phyloP scores from a whole-genome alignment of 805 yeast species.

The Nakazawaea molendinolei region DNA sequence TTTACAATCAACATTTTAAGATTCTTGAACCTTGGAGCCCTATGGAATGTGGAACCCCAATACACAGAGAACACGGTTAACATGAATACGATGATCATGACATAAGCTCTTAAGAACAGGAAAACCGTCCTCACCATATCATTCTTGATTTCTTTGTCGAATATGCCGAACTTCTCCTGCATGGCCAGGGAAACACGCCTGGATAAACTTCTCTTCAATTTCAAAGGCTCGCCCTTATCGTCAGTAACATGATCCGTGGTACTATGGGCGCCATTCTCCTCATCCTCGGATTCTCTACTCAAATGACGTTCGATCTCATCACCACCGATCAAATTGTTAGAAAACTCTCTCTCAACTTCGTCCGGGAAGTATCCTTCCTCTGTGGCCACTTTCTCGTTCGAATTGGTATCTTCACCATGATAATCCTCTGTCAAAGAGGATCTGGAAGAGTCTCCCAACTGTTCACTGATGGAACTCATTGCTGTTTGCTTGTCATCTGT shows the following conservation, averaged over 20 bases:
- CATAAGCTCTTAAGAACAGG: slow-evolving; percentile 19
- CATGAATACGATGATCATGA: slow-evolving; percentile 27
- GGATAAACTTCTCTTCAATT: background rate
- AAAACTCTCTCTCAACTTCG: slow-evolving; percentile 1
- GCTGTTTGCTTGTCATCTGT: too few species aligned
- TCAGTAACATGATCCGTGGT: too few species aligned
- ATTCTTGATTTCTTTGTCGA: slow-evolving; percentile 20
- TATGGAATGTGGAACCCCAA: slow-evolving; percentile 36
- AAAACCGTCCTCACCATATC: slow-evolving; percentile 9
- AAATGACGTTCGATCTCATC: slow-evolving; percentile 6
- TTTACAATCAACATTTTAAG: slow-evolving; percentile 30
- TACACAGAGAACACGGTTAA: slow-evolving; percentile 31
- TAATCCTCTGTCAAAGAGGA: too few species aligned
- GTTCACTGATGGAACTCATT: background rate
- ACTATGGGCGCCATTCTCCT: too few species aligned
- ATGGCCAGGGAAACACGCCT: too few species aligned
- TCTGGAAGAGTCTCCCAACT: too few species aligned
- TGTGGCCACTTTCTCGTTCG: slow-evolving; percentile 4
- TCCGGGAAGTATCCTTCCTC: slow-evolving; percentile 3
- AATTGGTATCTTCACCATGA: too few species aligned
- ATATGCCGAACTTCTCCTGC: slow-evolving; percentile 19
- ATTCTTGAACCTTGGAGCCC: slow-evolving; percentile 22
- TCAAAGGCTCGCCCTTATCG: too few species aligned
- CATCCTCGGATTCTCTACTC: too few species aligned
- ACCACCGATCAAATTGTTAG: slow-evolving; percentile 3